Base-by-base conservation (phyloP, 108 stramenopile species). In the Epithemia pelagica region DNA sequence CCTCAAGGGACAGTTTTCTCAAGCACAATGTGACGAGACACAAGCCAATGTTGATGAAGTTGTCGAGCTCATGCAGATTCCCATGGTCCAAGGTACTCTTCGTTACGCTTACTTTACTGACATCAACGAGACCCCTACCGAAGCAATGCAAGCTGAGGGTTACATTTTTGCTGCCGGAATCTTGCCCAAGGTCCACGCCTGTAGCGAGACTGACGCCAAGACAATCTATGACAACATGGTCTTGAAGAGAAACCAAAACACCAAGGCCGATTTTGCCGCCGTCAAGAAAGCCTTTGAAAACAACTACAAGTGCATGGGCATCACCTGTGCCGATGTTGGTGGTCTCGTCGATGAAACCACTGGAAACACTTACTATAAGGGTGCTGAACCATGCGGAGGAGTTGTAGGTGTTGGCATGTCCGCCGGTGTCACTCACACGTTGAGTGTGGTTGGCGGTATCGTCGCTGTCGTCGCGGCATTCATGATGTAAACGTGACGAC, bases 201-300 rank as follows among this genome's bases (percentile, higher is more conserved):
- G 81, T 51, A 67, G 69, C 37, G 66, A 62, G 2, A 57, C 53
- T 0, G 89, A 76, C 52, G 91, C 89, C 5, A n/a, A 58, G 5
- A 83, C 64, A 18, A 83, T 93, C 33, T 87, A 88, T 73, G 54
- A 83, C 33, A 89, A 80, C 73, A 72, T 89, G 77, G 58, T 62
- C 26, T 62, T 82, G 23, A 78, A 77, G 20, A 70, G 74, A 33
- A 51, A 67, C 7, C 31, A 59, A 27, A 79, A 71, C 26, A 30
- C n/a, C 29, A 8, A 37, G 18, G 64, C 37, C 8, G 73, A 86
- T 66, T 78, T 66, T 32, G 28, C 31, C 21, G 77, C 67, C 22
- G 87, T 89, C 32, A 90, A 82, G 78, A 58, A 54, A 0, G 85
- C 89, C 5, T 82, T 93, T 30, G 91, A 90, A 60, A 75, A 63